Evolutionary conservation across 352 stramenopile genomes (phyloP).

Genomic region (Nothophytophthora sp.): DNA sequence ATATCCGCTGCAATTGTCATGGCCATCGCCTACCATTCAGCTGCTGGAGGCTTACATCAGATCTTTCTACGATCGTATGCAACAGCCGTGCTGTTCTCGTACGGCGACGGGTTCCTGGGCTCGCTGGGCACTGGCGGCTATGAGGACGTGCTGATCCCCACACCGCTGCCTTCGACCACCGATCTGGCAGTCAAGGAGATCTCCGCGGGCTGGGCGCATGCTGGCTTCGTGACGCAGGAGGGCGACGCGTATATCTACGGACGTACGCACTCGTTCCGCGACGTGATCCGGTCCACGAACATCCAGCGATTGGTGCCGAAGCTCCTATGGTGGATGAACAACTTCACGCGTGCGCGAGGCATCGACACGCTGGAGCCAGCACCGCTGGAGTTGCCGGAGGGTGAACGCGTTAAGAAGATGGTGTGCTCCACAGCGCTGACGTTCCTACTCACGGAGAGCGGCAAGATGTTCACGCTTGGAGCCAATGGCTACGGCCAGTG

Average conservation of each 20-base stretch:
- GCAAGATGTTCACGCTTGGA: conserved; percentile 78
- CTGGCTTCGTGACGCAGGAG: conserved; percentile 68
- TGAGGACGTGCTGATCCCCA: conserved; percentile 47
- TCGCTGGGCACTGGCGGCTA: conserved; percentile 73
- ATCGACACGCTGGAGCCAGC: conserved; percentile 68
- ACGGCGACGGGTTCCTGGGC: conserved; percentile 78
- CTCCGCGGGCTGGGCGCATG: conserved; percentile 79
- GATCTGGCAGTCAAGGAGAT: conserved; percentile 56
- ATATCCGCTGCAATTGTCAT: not conserved
- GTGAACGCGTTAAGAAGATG: conserved; percentile 72
- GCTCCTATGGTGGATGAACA: conserved; percentile 73
- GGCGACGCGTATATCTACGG: conserved; percentile 77
- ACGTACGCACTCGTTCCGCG: conserved; percentile 81
- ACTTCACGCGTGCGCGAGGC: conserved; percentile 56
- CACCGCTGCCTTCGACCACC: conserved; percentile 39
- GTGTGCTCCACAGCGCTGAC: conserved; percentile 85
- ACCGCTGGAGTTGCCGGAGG: conserved; percentile 58
- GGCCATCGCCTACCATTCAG: not conserved
- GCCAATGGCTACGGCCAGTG: conserved; percentile 85
- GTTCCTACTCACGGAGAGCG: conserved; percentile 71
- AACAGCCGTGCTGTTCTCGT: conserved; percentile 66
- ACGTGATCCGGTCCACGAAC: conserved; percentile 85
- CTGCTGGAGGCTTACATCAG: too few species aligned
- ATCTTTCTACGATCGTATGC: too few species aligned
- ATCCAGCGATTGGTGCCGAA: conserved; percentile 79